These are phyloP conservation scores for Annulohypoxylon maeteangense DNA, from an alignment of 495 filamentous ascomycete species.

Conservation along the genomic window DNA sequence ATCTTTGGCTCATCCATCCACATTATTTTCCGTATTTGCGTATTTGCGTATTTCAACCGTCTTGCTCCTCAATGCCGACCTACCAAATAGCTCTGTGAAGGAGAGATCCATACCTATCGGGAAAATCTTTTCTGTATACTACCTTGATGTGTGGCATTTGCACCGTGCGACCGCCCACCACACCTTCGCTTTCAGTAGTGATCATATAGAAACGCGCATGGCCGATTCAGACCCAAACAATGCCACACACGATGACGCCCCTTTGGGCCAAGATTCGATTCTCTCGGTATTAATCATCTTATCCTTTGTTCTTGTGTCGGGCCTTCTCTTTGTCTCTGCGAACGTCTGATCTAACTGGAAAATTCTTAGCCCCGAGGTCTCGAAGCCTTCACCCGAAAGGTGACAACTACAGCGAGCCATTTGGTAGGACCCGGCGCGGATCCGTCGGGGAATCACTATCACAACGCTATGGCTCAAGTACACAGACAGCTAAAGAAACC, in stretches of 20 bases:
- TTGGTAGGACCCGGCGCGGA: conserved; percentile 80
- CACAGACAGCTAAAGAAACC: conserved; percentile 88
- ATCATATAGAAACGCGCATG: conserved; percentile 57
- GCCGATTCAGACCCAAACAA: conserved; percentile 63
- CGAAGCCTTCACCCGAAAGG: conserved; percentile 93
- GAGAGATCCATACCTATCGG: conserved; percentile 32
- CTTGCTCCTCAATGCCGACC: conserved; percentile 29
- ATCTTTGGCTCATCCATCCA: conserved; percentile 17
- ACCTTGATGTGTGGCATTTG: conserved; percentile 40
- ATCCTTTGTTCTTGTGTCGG: not conserved
- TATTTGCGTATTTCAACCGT: conserved; percentile 7
- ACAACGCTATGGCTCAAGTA: conserved; percentile 86
- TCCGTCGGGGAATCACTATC: conserved; percentile 72
- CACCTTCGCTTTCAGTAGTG: conserved; percentile 32
- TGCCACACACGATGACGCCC: conserved; percentile 60
- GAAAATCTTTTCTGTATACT: conserved; percentile 29
- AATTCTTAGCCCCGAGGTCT: conserved; percentile 78
- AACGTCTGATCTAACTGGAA: conserved; percentile 34
- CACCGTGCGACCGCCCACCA: conserved; percentile 41
- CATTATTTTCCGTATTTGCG: conserved; percentile 31
- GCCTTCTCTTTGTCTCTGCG: conserved; percentile 2
- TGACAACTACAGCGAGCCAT: conserved; percentile 91
- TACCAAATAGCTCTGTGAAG: conserved; percentile 29
- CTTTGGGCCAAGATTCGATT: conserved; percentile 60
- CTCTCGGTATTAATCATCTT: conserved; percentile 58